phyloP scores from a whole-genome alignment of 495 filamentous ascomycete species.

The Podospora australis region DNA sequence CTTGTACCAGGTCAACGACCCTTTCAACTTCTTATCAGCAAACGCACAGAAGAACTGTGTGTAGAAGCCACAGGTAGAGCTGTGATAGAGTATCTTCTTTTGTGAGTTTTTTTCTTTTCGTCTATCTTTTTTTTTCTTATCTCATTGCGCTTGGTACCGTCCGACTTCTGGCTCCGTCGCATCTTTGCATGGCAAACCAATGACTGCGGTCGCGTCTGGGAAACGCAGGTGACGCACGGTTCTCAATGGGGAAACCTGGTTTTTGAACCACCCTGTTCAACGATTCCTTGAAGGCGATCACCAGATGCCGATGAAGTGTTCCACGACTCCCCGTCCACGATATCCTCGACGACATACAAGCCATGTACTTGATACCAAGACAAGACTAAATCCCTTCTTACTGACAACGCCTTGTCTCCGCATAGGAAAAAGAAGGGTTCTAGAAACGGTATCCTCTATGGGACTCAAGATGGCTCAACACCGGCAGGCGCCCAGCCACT shows the following conservation, averaged over 20 bases:
- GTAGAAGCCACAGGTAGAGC: too few species aligned
- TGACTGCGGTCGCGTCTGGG: background rate
- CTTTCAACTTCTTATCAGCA: too few species aligned
- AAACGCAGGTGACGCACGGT: slow-evolving; percentile 15
- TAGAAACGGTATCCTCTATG: slow-evolving; percentile 21
- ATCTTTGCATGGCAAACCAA: background rate
- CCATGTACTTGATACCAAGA: background rate
- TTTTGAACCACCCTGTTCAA: slow-evolving; percentile 14
- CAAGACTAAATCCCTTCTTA: slow-evolving; percentile 6
- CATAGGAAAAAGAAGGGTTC: background rate
- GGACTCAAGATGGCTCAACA: slow-evolving; percentile 37
- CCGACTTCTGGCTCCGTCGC: background rate
- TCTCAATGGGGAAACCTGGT: slow-evolving; percentile 22
- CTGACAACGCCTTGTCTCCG: slow-evolving; percentile 4
- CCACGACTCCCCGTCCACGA: slow-evolving; percentile 11
- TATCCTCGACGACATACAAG: background rate
- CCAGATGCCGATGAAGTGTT: slow-evolving; percentile 16
- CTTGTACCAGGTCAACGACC: too few species aligned
- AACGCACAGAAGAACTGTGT: too few species aligned
- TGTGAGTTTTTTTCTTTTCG: too few species aligned
- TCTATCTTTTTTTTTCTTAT: too few species aligned
- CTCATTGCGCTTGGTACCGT: too few species aligned
- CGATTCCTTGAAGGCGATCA: slow-evolving; percentile 16
- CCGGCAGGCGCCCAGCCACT: slow-evolving; percentile 34
- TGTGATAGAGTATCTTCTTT: too few species aligned